These are phyloP conservation scores for Truncatella angustata DNA, from an alignment of 2,329 filamentous ascomycete genomes.

Conservation along the genomic window DNA sequence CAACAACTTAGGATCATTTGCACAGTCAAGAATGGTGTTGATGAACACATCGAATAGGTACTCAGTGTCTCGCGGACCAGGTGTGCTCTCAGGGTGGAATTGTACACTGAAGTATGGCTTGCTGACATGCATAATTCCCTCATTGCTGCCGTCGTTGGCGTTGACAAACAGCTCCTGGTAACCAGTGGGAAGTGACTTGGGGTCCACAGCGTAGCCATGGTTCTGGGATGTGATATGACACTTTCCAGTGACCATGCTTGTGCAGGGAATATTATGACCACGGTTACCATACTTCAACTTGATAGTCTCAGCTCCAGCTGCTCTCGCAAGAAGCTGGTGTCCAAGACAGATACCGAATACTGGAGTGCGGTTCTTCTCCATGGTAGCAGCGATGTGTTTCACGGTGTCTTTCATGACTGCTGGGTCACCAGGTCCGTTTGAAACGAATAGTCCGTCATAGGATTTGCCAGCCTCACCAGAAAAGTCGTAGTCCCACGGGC, in stretches of 20 bases:
- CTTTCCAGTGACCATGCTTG: conserved; percentile 89
- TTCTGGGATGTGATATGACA: conserved; percentile 99
- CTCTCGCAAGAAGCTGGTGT: conserved; percentile 87
- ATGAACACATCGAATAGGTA: conserved; percentile 98
- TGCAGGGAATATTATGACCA: conserved; percentile 97
- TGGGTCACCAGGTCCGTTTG: conserved; percentile 95
- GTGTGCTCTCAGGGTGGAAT: conserved; percentile 96
- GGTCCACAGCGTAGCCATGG: conserved; percentile 92
- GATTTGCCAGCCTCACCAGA: conserved; percentile 71
- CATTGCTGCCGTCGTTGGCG: conserved; percentile 96
- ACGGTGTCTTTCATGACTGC: conserved; percentile 79
- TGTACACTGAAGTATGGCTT: conserved; percentile 99
- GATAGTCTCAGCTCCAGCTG: conserved; percentile 77
- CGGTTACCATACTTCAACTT: conserved; percentile 99
- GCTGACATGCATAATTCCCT: conserved; percentile 85
- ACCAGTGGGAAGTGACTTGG: conserved; percentile 67
- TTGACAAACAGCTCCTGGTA: conserved; percentile 98
- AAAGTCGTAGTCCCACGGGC: conserved; percentile 96
- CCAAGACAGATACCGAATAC: conserved; percentile 97
- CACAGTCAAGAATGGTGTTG: conserved; percentile 71
- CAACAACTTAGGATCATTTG: conserved; percentile 66
- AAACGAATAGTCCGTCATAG: conserved; percentile 96
- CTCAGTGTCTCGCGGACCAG: conserved; percentile 92
- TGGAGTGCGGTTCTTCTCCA: conserved; percentile 77
- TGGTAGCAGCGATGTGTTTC: conserved; percentile 71